These are phyloP conservation scores for Phytophthora ohioensis DNA, from an alignment of 352 stramenopile species.

Conservation along the genomic window DNA sequence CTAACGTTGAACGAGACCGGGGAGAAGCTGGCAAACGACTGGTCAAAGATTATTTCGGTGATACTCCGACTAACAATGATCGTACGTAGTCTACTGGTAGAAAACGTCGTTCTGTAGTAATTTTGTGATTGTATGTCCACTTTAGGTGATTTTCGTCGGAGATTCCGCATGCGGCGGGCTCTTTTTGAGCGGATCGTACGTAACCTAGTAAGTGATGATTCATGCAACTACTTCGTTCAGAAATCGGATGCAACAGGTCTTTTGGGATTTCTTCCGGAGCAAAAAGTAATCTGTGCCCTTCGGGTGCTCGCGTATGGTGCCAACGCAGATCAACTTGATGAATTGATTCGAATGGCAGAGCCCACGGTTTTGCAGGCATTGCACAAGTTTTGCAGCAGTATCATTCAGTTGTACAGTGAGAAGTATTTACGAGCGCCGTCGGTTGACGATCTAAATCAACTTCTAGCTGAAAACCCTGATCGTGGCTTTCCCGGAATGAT, in stretches of 20 bases:
- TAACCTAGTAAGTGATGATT: neutral
- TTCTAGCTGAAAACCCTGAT: neutral
- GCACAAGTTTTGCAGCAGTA: neutral
- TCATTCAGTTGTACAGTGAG: neutral
- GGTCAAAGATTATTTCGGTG: no score
- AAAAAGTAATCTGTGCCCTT: neutral
- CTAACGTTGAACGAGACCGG: neutral
- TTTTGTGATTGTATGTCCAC: no score
- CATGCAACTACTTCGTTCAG: no score
- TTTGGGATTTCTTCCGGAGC: neutral
- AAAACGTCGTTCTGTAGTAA: no score
- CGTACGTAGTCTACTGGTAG: no score
- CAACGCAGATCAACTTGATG: neutral
- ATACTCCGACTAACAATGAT: no score
- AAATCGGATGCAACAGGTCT: neutral
- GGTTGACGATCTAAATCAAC: neutral
- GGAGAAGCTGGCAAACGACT: neutral
- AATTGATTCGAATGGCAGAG: neutral
- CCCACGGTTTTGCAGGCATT: neutral
- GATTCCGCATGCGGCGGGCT: neutral
- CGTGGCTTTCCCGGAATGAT: slow-evolving; percentile 12
- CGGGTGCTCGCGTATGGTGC: neutral
- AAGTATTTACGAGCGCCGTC: slow-evolving; percentile 1
- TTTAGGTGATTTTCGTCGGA: neutral
- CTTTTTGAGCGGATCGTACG: neutral